Percentiles rank a stretch among this genome's conserved stretches.
Evolutionary conservation across 2,329 filamentous ascomycete species (phyloP).

Genomic region (Colletotrichum kahawae): DNA sequence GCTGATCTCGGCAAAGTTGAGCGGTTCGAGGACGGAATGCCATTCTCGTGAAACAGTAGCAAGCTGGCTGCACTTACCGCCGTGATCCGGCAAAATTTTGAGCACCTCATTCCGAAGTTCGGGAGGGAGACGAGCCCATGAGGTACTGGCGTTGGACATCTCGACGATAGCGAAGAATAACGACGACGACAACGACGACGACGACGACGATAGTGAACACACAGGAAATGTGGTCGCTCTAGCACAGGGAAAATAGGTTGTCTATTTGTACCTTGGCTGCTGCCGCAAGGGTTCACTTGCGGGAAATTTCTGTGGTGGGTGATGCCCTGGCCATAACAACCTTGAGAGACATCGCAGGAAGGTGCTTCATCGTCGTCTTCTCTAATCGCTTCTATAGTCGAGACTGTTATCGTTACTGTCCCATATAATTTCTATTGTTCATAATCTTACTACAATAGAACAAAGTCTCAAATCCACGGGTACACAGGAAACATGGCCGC

Average conservation of each 20-base stretch:
- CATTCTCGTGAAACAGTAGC: conserved; percentile 26
- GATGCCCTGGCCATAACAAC: background rate
- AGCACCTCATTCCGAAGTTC: conserved; percentile 24
- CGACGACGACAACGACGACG: background rate
- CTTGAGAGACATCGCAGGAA: background rate
- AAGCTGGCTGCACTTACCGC: conserved; percentile 22
- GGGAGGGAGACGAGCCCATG: conserved; percentile 21
- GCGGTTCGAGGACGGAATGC: conserved; percentile 28
- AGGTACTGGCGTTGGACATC: conserved; percentile 20
- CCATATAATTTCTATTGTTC: background rate
- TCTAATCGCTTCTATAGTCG: too few relatives aligned
- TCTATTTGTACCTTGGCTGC: too few relatives aligned
- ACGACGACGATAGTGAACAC: too few relatives aligned
- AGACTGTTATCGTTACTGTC: too few relatives aligned
- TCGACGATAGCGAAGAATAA: background rate
- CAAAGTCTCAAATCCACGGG: background rate
- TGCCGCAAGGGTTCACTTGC: background rate
- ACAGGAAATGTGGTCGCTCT: too few relatives aligned
- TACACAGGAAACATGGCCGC: background rate
- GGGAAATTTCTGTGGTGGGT: background rate
- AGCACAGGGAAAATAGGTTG: too few relatives aligned
- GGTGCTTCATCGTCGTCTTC: too few relatives aligned
- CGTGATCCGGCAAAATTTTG: conserved; percentile 22
- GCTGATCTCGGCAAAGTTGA: conserved; percentile 30
- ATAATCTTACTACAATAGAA: background rate